A percentile compares a stretch with the other conserved stretches of the same genome.
Conservation (phyloP, 148 eudicot genomes). For the Camellia lanceoleosa region DNA sequence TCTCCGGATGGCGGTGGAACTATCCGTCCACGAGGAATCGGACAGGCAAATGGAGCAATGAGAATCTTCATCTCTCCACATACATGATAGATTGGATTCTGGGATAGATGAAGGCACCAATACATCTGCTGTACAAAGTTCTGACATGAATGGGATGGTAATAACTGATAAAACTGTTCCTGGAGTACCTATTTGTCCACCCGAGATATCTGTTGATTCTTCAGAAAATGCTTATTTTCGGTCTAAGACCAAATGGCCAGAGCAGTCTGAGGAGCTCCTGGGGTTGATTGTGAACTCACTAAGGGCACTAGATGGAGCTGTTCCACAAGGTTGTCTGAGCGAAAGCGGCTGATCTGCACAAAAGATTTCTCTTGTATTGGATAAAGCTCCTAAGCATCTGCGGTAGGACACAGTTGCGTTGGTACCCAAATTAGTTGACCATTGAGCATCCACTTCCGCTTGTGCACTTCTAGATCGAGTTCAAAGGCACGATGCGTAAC, state of each 20-base stretch:
- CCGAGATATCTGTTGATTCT: constrained; percentile 59
- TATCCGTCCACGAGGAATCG: constrained; percentile 42
- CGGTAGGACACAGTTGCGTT: constrained; percentile 83
- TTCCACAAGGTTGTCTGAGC: constrained; percentile 96
- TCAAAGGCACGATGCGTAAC: constrained; percentile 80
- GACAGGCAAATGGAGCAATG: constrained; percentile 57
- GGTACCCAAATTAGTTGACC: constrained; percentile 96
- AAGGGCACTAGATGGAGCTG: constrained; percentile 87
- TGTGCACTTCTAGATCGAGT: constrained; percentile 82
- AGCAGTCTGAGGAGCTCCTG: constrained; percentile 96
- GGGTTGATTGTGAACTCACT: constrained; percentile 92
- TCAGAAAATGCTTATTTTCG: constrained; percentile 58
- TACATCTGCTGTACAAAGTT: constrained; percentile 72
- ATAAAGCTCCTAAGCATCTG: constrained; percentile 96
- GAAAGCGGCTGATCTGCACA: constrained; percentile 89
- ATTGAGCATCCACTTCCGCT: constrained; percentile 95
- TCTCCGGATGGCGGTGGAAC: constrained; percentile 50
- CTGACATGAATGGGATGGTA: constrained; percentile 38
- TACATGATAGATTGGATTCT: constrained; percentile 62
- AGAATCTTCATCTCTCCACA: constrained; percentile 41
- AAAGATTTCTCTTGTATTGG: constrained; percentile 87
- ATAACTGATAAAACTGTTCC: constrained; percentile 43
- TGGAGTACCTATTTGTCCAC: constrained; percentile 55
- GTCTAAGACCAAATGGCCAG: constrained; percentile 93
- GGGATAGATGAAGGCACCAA: constrained; percentile 41